Conservation (phyloP, 352 stramenopile species). For the Saprolegnia parasitica region DNA sequence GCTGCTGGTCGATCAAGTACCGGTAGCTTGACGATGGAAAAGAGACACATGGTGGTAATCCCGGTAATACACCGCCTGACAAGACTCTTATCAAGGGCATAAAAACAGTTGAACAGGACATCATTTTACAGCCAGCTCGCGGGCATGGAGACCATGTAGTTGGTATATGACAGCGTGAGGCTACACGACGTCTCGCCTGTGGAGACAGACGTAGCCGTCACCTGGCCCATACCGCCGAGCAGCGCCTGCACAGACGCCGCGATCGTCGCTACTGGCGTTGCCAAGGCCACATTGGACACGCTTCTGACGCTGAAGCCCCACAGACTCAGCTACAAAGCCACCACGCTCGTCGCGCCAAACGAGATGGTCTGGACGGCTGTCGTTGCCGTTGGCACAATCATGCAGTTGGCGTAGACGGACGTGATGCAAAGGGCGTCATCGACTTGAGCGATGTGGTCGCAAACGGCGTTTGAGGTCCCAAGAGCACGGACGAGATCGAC, state of each 20-base stretch:
- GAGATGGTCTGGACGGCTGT: neutral
- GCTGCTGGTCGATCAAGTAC: no score
- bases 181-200: neutral
- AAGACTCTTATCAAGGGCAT: no score
- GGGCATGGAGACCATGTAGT: no score
- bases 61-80: no score
- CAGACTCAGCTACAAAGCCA: no score
- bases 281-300: no score
- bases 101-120: no score
- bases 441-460: neutral
- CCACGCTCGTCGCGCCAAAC: neutral
- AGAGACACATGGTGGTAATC: no score
- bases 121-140: no score
- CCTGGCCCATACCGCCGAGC: neutral
- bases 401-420: neutral
- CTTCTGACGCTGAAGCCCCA: no score
- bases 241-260: neutral
- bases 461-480: neutral
- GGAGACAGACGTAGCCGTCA: neutral
- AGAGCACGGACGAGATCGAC: neutral
- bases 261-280: neutral
- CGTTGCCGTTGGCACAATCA: neutral
- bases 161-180: neutral
- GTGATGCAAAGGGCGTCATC: neutral
- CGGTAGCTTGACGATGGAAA: no score